Evolutionary conservation across 306 rosid species (phyloP).

Genomic region (Cyamopsis tetragonoloba): DNA sequence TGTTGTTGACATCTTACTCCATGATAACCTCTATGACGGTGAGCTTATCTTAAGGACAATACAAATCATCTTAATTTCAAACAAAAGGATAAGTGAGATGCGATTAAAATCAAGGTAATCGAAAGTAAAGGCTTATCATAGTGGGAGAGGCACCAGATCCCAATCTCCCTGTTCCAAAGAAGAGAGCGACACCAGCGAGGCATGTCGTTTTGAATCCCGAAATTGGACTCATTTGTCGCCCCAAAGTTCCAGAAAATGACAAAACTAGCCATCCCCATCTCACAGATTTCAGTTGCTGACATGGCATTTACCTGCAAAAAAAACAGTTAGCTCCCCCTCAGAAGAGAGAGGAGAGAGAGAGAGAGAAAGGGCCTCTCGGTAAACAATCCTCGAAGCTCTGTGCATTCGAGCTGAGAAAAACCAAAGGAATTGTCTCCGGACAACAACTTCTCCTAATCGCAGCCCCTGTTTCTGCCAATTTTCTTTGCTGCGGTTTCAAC

Average conservation of each 20-base stretch:
- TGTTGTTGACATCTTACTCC: too few relatives aligned
- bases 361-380: conserved; percentile 36
- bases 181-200: conserved; percentile 30
- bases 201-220: conserved; percentile 35
- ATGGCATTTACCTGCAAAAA: conserved; percentile 44
- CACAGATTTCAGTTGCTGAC: conserved; percentile 57
- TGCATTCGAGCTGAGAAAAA: conserved; percentile 9
- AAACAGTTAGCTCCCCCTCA: conserved; percentile 38
- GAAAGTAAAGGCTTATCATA: neutral
- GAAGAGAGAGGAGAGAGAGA: conserved; percentile 22
- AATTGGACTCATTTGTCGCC: conserved; percentile 45
- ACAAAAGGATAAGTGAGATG: too few relatives aligned
- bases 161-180: neutral
- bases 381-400: conserved; percentile 25
- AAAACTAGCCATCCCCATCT: conserved; percentile 51
- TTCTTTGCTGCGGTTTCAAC: conserved; percentile 17
- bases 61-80: too few relatives aligned
- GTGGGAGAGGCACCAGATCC: neutral
- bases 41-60: too few relatives aligned
- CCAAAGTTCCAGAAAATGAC: conserved; percentile 32
- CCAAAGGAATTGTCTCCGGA: conserved; percentile 36
- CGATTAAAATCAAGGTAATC: neutral
- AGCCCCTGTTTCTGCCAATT: conserved; percentile 13
- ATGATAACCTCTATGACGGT: too few relatives aligned
- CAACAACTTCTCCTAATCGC: neutral